Conservation (phyloP, 441 rosid species). For the Mallotus repandus region DNA sequence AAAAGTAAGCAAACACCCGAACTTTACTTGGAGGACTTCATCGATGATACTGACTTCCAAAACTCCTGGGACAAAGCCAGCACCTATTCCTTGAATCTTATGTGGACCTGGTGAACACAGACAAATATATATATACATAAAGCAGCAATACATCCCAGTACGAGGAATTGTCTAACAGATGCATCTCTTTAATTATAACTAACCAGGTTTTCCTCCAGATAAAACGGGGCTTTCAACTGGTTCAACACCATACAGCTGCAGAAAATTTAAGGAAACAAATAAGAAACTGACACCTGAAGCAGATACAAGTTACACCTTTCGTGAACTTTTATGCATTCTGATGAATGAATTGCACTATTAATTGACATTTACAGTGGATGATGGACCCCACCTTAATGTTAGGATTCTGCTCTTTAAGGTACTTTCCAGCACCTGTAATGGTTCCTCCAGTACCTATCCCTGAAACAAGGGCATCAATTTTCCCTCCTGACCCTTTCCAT, state of each 20-base stretch:
- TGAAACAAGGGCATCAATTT: constrained; percentile 77
- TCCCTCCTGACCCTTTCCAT: constrained; percentile 80
- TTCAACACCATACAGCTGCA: constrained; percentile 73
- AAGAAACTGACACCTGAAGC: constrained; percentile 16
- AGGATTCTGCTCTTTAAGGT: constrained; percentile 76
- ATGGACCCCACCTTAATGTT: constrained; percentile 51
- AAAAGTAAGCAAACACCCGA: not conserved
- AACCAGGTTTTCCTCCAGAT: constrained; percentile 88
- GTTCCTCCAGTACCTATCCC: constrained; percentile 96
- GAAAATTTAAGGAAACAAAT: constrained; percentile 5
- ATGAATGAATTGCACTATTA: too few species aligned
- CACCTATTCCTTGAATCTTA: constrained; percentile 94
- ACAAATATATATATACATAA: not conserved
- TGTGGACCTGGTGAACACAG: constrained; percentile 57
- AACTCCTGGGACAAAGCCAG: constrained; percentile 80
- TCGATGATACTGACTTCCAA: constrained; percentile 61
- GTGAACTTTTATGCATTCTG: too few species aligned
- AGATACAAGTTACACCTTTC: not conserved
- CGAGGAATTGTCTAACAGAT: not conserved
- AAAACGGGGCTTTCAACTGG: constrained; percentile 76
- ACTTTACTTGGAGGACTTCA: constrained; percentile 76
- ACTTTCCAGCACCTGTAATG: constrained; percentile 78
- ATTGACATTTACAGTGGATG: not conserved
- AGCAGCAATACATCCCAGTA: not conserved
- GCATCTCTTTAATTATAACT: constrained; percentile 6